These are phyloP conservation scores for Nicotiana tabacum DNA, from an alignment of 257 asterid species.

Conservation along the genomic window DNA sequence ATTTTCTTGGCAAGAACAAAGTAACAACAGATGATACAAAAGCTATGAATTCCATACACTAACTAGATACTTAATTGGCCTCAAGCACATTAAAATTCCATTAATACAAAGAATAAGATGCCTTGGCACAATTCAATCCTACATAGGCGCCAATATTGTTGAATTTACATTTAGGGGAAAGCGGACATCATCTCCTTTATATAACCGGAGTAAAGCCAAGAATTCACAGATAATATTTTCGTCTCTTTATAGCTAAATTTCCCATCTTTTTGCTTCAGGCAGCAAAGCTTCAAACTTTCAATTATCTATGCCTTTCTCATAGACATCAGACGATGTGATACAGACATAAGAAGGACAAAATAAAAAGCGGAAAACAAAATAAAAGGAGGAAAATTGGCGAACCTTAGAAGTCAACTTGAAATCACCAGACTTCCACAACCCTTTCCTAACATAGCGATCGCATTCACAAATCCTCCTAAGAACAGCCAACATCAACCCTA, in stretches of 20 bases:
- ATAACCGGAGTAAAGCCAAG: neutral
- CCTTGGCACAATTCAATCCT: neutral
- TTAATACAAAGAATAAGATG: neutral
- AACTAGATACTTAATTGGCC: neutral
- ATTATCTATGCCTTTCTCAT: neutral
- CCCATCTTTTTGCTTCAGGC: neutral
- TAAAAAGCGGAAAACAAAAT: neutral
- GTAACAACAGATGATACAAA: neutral
- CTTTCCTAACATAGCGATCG: conserved; percentile 60
- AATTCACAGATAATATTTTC: neutral
- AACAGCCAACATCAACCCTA: conserved; percentile 65
- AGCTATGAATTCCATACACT: neutral
- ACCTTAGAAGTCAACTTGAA: conserved; percentile 72
- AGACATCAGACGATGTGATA: neutral
- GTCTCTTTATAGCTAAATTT: neutral
- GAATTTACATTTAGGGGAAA: neutral
- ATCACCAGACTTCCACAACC: conserved; percentile 57
- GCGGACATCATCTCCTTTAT: neutral
- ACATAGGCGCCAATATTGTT: neutral
- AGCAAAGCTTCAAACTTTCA: neutral
- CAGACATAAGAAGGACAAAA: neutral
- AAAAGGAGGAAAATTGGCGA: neutral
- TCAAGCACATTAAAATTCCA: neutral
- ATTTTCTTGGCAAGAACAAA: neutral
- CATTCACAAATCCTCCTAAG: conserved; percentile 60